A percentile compares a stretch with the other conserved stretches of the same genome.
phyloP scores from a whole-genome alignment of 768 basidiomycete species.

The Chiua virens region DNA sequence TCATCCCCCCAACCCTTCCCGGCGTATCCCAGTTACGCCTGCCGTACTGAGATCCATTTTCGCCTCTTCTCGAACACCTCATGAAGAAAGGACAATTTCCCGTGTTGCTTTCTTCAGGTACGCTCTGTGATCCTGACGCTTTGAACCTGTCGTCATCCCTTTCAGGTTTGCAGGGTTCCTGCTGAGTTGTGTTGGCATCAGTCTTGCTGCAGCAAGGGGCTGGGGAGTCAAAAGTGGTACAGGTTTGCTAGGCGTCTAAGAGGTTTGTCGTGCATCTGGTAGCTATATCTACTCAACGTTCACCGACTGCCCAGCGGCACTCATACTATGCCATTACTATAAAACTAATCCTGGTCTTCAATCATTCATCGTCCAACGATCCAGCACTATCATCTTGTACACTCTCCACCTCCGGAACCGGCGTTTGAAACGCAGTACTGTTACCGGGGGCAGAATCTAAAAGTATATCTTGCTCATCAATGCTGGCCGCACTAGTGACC shows the following conservation, averaged over 20 bases:
- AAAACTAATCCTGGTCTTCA: neutral
- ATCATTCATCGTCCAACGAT: constrained; percentile 18
- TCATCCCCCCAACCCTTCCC: constrained; percentile 46
- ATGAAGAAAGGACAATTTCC: constrained; percentile 83
- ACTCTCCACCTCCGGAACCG: constrained; percentile 10
- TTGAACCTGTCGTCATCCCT: neutral
- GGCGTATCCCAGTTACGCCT: constrained; percentile 80
- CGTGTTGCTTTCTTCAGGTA: constrained; percentile 87
- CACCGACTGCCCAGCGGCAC: neutral
- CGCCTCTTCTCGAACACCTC: constrained; percentile 76
- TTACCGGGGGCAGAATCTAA: constrained; percentile 20
- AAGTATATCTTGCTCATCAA: constrained; percentile 41
- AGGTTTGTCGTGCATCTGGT: neutral
- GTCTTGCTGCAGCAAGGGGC: constrained; percentile 69
- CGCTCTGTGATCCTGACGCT: constrained; percentile 1
- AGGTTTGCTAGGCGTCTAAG: constrained; percentile 63
- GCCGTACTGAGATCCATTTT: constrained; percentile 82
- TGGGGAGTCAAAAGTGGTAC: constrained; percentile 65
- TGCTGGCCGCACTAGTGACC: constrained; percentile 50
- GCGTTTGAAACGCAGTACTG: constrained; percentile 28
- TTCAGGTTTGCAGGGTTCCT: constrained; percentile 78
- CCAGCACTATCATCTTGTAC: constrained; percentile 15
- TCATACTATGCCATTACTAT: neutral
- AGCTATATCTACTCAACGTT: neutral
- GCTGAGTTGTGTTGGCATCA: constrained; percentile 78